Base-by-base conservation (phyloP, 768 basidiomycete genomes). In the Nidula microcarpa region DNA sequence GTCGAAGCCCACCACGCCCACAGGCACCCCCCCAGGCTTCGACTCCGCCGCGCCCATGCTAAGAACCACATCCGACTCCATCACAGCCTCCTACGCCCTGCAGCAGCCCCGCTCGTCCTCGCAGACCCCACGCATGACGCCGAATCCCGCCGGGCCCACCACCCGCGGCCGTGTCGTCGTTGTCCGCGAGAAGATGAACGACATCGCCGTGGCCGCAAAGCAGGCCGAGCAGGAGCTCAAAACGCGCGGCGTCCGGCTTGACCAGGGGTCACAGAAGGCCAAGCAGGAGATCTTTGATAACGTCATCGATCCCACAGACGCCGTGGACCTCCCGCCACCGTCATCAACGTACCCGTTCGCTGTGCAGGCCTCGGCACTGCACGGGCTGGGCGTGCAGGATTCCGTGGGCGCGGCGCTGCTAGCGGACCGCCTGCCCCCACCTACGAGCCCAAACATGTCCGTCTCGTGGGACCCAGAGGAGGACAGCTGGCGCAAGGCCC, bases 281-380 rank as follows among this genome's bases (percentile, higher is more conserved):
- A 70, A 68, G 55, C 64, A 68, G 53, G 60, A 66, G 50, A 57
- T 63, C n/a, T 66, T 77, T 56, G 78, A 82, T 62, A 65, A 84
- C 60, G 76, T 88, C 51, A 84, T 92, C 59, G 91, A 93, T 68
- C 91, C 91, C 9, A 93, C 91, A 23, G 91, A 92, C 61, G 80
- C 79, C 23, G 90, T 93, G 35, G 91, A 93, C 62, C 64, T 92
- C 34, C 91, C 91, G 0, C 84, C 77, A 5, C 86, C 83, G 6
- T 82, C 86, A 35, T 73, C 84, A 36, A 75, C 74, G 35, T 89
- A 88, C 62, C 85, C 85, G 1, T 86, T 91, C 59, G 81, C 86
- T 6, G 80, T 87, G 37, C 89, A 91, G 62, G 80, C 89, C 23
- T 89, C 89, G 51, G 86, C 85, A 13, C 60, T 86, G 48, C 82